Evolutionary conservation across 1,139 yeast species (phyloP).

Genomic region (Meyerozyma athensensis): DNA sequence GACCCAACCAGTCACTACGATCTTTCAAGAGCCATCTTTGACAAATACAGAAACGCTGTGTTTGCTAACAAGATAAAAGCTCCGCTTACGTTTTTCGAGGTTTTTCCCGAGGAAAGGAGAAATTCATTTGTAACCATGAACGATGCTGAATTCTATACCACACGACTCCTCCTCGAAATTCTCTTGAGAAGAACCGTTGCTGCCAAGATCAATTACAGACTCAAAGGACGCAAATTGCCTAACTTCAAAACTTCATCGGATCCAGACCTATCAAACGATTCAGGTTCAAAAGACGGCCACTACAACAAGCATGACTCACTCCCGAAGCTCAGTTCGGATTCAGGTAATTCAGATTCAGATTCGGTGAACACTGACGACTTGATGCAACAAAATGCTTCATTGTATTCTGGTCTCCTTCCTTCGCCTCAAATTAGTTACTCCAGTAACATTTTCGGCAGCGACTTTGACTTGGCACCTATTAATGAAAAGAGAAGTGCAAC

Average conservation of each 20-base stretch:
- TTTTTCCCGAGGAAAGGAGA: conserved; percentile 29
- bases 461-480: neutral
- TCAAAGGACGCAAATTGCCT: conserved; percentile 15
- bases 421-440: conserved; percentile 38
- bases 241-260: neutral
- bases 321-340: conserved; percentile 1
- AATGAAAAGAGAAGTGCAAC: conserved; percentile 3
- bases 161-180: conserved; percentile 31
- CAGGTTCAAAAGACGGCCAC: conserved; percentile 6
- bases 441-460: conserved; percentile 26
- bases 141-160: conserved; percentile 29
- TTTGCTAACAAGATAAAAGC: conserved; percentile 17
- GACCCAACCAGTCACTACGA: conserved; percentile 5
- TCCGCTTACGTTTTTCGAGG: conserved; percentile 25
- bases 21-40: conserved; percentile 13
- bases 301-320: neutral
- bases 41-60: conserved; percentile 25
- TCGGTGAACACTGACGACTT: conserved; percentile 30
- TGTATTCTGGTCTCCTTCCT: conserved; percentile 31
- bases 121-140: conserved; percentile 16
- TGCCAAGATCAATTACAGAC: conserved; percentile 38
- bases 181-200: conserved; percentile 40
- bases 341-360: conserved; percentile 4
- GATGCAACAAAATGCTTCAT: conserved; percentile 29
- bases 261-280: conserved; percentile 6